Percentiles rank a stretch among this genome's conserved stretches.
Evolutionary conservation across 202 grass and related monocot genomes (phyloP).

Genomic region (Panicum virgatum): DNA sequence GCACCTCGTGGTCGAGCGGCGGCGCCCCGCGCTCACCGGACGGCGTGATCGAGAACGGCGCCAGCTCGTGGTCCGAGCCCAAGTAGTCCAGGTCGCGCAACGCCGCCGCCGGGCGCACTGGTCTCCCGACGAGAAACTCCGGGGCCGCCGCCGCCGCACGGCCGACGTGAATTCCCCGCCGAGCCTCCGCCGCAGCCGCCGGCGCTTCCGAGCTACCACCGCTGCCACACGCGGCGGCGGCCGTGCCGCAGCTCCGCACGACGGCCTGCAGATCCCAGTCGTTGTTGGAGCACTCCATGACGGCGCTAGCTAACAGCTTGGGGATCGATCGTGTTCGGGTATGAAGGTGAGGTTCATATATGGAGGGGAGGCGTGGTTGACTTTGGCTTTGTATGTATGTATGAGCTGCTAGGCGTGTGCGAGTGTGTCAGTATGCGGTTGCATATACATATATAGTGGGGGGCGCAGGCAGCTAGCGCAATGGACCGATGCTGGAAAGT

Average conservation of each 20-base stretch:
- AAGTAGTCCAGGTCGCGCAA: slow-evolving; percentile 37
- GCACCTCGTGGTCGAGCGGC: background rate
- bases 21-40: background rate
- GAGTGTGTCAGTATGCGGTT: background rate
- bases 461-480: background rate
- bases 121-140: background rate
- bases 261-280: slow-evolving; percentile 80
- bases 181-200: background rate
- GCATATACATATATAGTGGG: background rate
- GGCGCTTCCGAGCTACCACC: background rate
- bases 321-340: background rate
- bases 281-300: slow-evolving; percentile 47
- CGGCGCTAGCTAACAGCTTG: too few relatives aligned
- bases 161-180: background rate
- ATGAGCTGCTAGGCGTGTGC: too few relatives aligned
- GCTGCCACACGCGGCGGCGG: background rate
- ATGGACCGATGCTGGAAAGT: slow-evolving; percentile 13
- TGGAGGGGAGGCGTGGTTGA: slow-evolving; percentile 50
- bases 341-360: background rate
- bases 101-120: background rate
- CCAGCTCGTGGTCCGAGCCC: slow-evolving; percentile 22
- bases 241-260: slow-evolving; percentile 60
- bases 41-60: slow-evolving; percentile 40
- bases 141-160: background rate
- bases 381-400: slow-evolving; percentile 31